Base-by-base conservation (phyloP, 148 eudicot species). In the Chenopodium suecicum region DNA sequence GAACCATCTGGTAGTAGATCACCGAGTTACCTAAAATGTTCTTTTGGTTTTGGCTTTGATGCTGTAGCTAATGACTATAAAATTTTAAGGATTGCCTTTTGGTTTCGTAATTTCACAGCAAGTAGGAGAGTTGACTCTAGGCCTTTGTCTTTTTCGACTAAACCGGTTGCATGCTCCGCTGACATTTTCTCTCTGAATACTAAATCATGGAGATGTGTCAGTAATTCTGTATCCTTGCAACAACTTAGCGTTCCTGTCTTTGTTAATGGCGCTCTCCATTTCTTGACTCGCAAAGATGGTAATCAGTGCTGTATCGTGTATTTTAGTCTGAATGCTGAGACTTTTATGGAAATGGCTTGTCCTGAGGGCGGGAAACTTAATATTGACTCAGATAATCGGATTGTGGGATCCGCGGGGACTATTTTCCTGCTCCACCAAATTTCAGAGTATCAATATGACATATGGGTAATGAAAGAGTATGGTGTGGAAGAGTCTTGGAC, bases 401-500 rank as follows among this genome's bases (percentile, higher is more conserved):
- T 67, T 67, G 71, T 32, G 19, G 71, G 9, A 2, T 67, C 19
- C 14, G 0, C 37, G 29, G 71, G 13, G 14, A 25, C 71, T 67
- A 27, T 67, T 9, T 67, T 3, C 4, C 32, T 67, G 14, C 34
- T 67, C 23, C 32, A 67, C 19, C 69, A 65, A 22, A 1, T 34
- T 11, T 41, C 9, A 2, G 17, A 3, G 60, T 16, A 56, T 56
- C 60, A 3, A 12, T 56, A 1, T 29, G 34, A 25, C 41, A 27
- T 67, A 25, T 67, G 71, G 71, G 71, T 67, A 19, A 67, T 67
- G 71, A 67, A 67, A 25, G 37, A 67, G 44, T 67, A 67, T 67
- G 5, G 17, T 67, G 41, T 12, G 13, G 37, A 23, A 27, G 34
- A 32, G 31, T 67, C 71, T 0, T 67, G 71, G 71, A 27, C 16